A percentile compares a stretch with the other conserved stretches of the same genome.
phyloP scores from a whole-genome alignment of 805 yeast genomes.

The Ogataea nakhonphanomensis region DNA sequence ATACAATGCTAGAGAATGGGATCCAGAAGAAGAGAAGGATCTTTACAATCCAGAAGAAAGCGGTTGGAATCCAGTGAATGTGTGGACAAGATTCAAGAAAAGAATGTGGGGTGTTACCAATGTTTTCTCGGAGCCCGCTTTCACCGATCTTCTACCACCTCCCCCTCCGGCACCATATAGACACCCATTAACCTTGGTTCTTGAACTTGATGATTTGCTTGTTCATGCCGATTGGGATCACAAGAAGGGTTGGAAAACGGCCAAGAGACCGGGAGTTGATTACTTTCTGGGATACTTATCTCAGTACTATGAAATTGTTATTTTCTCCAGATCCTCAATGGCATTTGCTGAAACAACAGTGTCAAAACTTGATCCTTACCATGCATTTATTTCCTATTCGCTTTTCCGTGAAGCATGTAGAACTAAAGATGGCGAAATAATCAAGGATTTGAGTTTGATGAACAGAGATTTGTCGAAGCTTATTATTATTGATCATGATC shows the following conservation, averaged over 20 bases:
- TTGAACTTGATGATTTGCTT: constrained; percentile 85
- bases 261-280: constrained; percentile 97
- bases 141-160: constrained; percentile 89
- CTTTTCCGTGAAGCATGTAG: constrained; percentile 89
- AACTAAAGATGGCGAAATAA: constrained; percentile 80
- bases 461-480: constrained; percentile 88
- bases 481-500: constrained; percentile 73
- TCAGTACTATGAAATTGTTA: constrained; percentile 92
- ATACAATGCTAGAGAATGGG: constrained; percentile 84
- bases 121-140: constrained; percentile 89
- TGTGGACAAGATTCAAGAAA: constrained; percentile 65
- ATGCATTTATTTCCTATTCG: constrained; percentile 82
- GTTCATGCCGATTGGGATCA: constrained; percentile 91
- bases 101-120: constrained; percentile 74
- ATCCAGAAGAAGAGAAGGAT: constrained; percentile 61
- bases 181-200: constrained; percentile 86
- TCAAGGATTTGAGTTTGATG: constrained; percentile 85
- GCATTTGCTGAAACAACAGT: constrained; percentile 82
- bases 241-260: constrained; percentile 95
- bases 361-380: constrained; percentile 88
- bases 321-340: constrained; percentile 82
- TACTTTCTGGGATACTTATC: constrained; percentile 93
- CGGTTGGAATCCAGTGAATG: constrained; percentile 63
- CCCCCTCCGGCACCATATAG: constrained; percentile 87
- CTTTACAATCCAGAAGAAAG: constrained; percentile 45